A percentile compares a stretch with the other conserved stretches of the same genome.
Conservation (phyloP, 345 rosid genomes). For the Murraya koenigii region DNA sequence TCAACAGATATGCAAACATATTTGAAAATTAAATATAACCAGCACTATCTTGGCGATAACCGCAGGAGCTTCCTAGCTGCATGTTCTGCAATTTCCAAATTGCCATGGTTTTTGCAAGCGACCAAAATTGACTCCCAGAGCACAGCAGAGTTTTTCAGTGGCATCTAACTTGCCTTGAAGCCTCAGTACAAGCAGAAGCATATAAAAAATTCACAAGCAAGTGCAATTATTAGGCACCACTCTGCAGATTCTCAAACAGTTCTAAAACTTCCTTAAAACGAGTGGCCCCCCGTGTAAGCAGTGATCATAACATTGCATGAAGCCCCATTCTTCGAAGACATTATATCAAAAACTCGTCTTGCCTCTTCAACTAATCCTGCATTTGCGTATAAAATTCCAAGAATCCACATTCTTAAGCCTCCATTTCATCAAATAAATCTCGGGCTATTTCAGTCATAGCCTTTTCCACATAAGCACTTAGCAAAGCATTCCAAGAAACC, state of each 20-base stretch:
- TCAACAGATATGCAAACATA: slow-evolving; percentile 33
- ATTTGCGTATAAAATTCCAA: slow-evolving; percentile 44
- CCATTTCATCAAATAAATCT: slow-evolving; percentile 43
- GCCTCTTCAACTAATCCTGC: slow-evolving; percentile 39
- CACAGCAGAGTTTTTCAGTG: slow-evolving; percentile 27
- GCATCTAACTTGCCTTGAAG: slow-evolving; percentile 44
- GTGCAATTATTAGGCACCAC: slow-evolving; percentile 38
- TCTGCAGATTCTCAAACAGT: slow-evolving; percentile 42
- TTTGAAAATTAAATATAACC: slow-evolving; percentile 44
- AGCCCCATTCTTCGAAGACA: slow-evolving; percentile 41
- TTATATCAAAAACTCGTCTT: slow-evolving; percentile 27
- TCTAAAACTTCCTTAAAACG: slow-evolving; percentile 32
- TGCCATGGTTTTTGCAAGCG: slow-evolving; percentile 45
- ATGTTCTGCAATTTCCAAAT: slow-evolving; percentile 36
- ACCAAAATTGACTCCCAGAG: slow-evolving; percentile 37
- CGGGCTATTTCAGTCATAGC: slow-evolving; percentile 35
- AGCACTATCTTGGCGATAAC: slow-evolving; percentile 30
- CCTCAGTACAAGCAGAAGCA: slow-evolving; percentile 49
- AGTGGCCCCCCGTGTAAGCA: slow-evolving; percentile 30
- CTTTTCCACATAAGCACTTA: slow-evolving; percentile 39
- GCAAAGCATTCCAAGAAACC: slow-evolving; percentile 48
- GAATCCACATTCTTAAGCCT: slow-evolving; percentile 41
- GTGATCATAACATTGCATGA: slow-evolving; percentile 46
- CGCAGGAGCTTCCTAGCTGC: slow-evolving; percentile 32
- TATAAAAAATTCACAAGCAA: slow-evolving; percentile 41